Percentiles rank a stretch among this genome's conserved stretches.
phyloP scores from a whole-genome alignment of 805 yeast genomes.

The Candida sithepensis region DNA sequence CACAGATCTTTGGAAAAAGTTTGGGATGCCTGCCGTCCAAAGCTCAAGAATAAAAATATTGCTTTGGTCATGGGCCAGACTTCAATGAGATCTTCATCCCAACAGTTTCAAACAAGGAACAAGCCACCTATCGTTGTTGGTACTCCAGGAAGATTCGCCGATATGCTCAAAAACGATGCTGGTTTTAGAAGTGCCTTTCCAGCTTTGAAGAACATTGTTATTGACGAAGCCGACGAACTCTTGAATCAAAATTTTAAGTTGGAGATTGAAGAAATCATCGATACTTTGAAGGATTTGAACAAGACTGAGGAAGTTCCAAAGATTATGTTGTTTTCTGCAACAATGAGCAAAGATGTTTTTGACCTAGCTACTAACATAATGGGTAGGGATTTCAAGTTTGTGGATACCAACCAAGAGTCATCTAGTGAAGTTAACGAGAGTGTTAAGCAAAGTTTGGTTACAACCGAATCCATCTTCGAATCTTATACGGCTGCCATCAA shows the following conservation, averaged over 20 bases:
- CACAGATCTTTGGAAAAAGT: constrained; percentile 58
- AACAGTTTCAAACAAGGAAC: constrained; percentile 22
- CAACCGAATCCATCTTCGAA: constrained; percentile 53
- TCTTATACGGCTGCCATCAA: constrained; percentile 55
- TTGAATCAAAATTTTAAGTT: constrained; percentile 77
- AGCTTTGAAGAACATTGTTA: constrained; percentile 58
- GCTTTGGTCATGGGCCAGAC: constrained; percentile 69
- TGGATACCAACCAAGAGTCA: constrained; percentile 78
- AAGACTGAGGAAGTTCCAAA: constrained; percentile 41
- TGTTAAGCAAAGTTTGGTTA: constrained; percentile 63
- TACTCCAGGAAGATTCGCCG: constrained; percentile 85
- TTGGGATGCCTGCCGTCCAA: constrained; percentile 20
- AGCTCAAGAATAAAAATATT: constrained; percentile 28
- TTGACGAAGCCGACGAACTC: constrained; percentile 91
- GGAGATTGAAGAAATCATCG: constrained; percentile 57
- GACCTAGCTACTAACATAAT: constrained; percentile 58
- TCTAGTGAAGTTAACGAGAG: constrained; percentile 60
- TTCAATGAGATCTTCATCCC: constrained; percentile 28
- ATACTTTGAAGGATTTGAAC: constrained; percentile 34
- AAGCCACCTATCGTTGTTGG: constrained; percentile 70
- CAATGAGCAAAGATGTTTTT: constrained; percentile 68
- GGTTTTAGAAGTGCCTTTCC: constrained; percentile 44
- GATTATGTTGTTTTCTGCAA: constrained; percentile 82
- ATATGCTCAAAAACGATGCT: constrained; percentile 47
- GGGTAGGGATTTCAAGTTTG: constrained; percentile 49